Base-by-base conservation (phyloP, 306 rosid species). In the Quercus ilex region DNA sequence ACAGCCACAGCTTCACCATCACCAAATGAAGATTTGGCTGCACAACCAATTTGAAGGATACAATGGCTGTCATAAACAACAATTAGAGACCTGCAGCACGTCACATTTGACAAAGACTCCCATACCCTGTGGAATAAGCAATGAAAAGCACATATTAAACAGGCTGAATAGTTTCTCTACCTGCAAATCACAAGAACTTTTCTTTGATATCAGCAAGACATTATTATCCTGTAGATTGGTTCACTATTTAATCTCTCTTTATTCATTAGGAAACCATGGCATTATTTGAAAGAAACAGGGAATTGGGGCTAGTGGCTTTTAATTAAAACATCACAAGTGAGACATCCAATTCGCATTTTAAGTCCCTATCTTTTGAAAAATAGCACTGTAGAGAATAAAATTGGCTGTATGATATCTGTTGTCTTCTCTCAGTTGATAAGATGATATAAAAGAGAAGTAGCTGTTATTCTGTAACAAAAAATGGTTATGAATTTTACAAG, bases 11-110 rank as follows among this genome's bases (percentile, higher is more conserved):
- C 88, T 81, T 91, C 88, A 17, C 92, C 92, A 80, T 85, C 57
- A 62, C 77, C 83, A 25, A 60, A 23, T 18, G 87, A 87, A 83
- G 88, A 81, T 74, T 85, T 91, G 26, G 93, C 90, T 21, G 91
- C 92, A 78, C 81, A 88, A 83, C 98, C 98, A 84, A 88, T 84
- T 83, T 91, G 99, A 84, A 95, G 89, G 59, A 93, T 86, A 79
- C 91, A 89, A 63, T 51, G 79, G 26, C 89, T 55, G 78, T 86
- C 95, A 77, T 93, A 95, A 84, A 89, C 92, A 84, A 93, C 72
- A 81, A 93, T 90, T 58, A 95, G 87, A 28, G 93, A 90, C 74
- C 87, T 84, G 83, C 99, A 89, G 85, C 98, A 91, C 41, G 93
- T 91, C 70, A 90, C 92, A 26, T 83, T 87, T 1, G 80, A 87